Evolutionary conservation across 768 basidiomycete genomes (phyloP), one percentile per base, ranked within the genome.

Genomic region (Strobilomyces echinocephalus): DNA sequence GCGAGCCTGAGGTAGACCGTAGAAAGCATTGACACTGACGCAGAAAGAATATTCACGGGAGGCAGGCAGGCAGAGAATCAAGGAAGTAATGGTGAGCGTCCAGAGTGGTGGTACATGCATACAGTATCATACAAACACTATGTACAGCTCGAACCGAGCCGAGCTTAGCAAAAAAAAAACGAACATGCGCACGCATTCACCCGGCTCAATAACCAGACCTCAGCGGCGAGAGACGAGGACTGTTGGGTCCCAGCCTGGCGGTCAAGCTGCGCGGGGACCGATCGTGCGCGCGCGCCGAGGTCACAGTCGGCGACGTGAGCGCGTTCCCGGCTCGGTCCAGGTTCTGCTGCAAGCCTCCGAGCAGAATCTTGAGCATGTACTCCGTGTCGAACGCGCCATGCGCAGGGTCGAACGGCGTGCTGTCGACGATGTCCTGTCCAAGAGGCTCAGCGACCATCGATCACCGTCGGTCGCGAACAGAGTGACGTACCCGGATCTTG

Each of bases 381-480:
- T 69, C 69, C 9, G 69, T 66, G 54, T 71, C 64, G 21, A 69
- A 69, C 5, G 43, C 54, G 53, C 69, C 69, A 5, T 64, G 53
- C 16, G 50, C 60, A 40, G 62, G 68, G 45, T 71, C 66, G 44
- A 55, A 79, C 9, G 72, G 71, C 5, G 75, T 76, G 35, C 75
- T 74, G 60, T 79, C 78, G 8, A 80, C 76, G 28, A 79, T 73
- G 53, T 80, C 79, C 65, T 77, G 54, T 34, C 41, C 10, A 16
- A 45, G 14, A 6, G 2, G 12, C 51, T 62, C 5, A 59, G 48
- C 42, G 5, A 30, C 18, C 26, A 21, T 39, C 21, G 8, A 30
- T n/a, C 10, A 34, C 10, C n/a, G 24, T n/a, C 8, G 10, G 7
- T 7, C 28, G 16, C 0, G 8, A 41, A 16, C 1, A 11, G 24